Evolutionary conservation across 2,329 filamentous ascomycete species (phyloP).

Genomic region (Blumeria hordei): DNA sequence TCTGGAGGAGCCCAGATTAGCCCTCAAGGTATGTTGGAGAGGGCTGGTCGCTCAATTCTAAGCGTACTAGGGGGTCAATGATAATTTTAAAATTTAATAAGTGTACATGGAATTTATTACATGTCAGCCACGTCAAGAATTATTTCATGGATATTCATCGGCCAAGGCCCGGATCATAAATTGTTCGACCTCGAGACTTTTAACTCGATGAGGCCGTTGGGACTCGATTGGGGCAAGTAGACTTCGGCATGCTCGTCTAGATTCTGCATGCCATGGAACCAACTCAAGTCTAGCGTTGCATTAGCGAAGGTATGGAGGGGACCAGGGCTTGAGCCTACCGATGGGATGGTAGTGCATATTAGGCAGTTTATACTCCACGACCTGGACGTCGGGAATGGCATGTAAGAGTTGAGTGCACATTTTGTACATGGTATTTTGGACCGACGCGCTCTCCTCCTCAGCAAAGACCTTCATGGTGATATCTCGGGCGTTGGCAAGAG

Average conservation of each 20-base stretch:
- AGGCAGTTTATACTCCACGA: slow-evolving; percentile 62
- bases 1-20: too few relatives aligned
- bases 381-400: slow-evolving; percentile 43
- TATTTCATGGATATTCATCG: too few relatives aligned
- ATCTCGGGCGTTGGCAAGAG: slow-evolving; percentile 51
- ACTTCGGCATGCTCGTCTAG: slow-evolving; percentile 90
- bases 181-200: slow-evolving; percentile 37
- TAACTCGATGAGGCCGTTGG: slow-evolving; percentile 90
- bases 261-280: slow-evolving; percentile 91
- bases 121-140: too few relatives aligned
- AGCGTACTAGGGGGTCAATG: too few relatives aligned
- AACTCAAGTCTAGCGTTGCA: slow-evolving; percentile 49
- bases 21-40: too few relatives aligned
- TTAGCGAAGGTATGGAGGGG: background rate
- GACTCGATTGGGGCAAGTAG: slow-evolving; percentile 69
- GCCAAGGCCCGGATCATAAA: too few relatives aligned
- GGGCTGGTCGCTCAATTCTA: too few relatives aligned
- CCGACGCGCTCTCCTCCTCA: slow-evolving; percentile 70
- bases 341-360: slow-evolving; percentile 99
- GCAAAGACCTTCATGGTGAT: slow-evolving; percentile 89
- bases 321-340: slow-evolving; percentile 27
- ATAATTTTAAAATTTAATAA: too few relatives aligned
- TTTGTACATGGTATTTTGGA: slow-evolving; percentile 97
- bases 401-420: slow-evolving; percentile 78
- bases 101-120: too few relatives aligned